phyloP scores from a whole-genome alignment of 2,329 filamentous ascomycete genomes.

The Epichloe sylvatica region DNA sequence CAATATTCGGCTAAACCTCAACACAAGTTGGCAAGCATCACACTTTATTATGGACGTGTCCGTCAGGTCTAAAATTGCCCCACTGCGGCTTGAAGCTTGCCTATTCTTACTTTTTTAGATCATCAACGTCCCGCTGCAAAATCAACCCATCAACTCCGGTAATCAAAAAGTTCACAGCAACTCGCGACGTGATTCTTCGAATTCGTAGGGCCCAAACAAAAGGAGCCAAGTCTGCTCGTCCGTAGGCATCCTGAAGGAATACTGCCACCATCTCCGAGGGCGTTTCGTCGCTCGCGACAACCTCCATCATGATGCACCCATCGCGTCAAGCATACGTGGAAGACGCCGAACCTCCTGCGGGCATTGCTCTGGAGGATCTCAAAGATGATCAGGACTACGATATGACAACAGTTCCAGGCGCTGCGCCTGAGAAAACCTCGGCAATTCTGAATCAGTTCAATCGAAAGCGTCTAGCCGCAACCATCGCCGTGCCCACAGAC shows the following conservation, averaged over 20 bases:
- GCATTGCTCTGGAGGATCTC: constrained; percentile 36
- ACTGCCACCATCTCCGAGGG: background rate
- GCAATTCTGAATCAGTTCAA: constrained; percentile 80
- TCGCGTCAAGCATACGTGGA: constrained; percentile 89
- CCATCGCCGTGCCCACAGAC: constrained; percentile 85
- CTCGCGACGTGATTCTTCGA: background rate
- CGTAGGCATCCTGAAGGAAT: background rate
- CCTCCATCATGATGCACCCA: constrained; percentile 57
- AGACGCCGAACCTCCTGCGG: constrained; percentile 50
- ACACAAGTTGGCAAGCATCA: too few relatives aligned
- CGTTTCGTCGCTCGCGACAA: background rate
- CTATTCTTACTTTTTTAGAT: background rate
- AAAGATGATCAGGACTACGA: constrained; percentile 71
- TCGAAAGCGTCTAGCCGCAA: constrained; percentile 76
- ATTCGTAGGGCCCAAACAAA: background rate
- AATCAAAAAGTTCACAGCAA: background rate
- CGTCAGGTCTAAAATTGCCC: background rate
- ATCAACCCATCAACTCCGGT: background rate
- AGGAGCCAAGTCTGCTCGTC: background rate
- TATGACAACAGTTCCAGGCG: constrained; percentile 52
- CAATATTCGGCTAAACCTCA: too few relatives aligned
- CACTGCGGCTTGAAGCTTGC: background rate
- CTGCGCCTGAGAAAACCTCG: constrained; percentile 67
- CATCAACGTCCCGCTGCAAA: background rate
- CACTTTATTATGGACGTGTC: too few relatives aligned